A percentile compares a stretch with the other conserved stretches of the same genome.
These are phyloP conservation scores for Polygonum aviculare DNA, from an alignment of 148 eudicot species.

Conservation along the genomic window DNA sequence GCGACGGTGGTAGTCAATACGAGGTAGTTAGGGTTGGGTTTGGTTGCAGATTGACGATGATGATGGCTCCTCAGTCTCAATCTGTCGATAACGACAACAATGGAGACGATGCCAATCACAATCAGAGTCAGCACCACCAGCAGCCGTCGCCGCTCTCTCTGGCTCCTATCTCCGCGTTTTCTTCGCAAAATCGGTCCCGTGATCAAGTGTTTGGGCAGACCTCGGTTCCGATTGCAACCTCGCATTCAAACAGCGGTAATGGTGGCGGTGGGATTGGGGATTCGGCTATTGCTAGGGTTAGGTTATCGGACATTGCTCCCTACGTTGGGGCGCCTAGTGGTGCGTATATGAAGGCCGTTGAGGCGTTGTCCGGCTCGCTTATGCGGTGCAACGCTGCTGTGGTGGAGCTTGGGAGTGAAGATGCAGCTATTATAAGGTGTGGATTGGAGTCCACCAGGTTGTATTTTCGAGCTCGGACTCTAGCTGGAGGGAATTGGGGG, in stretches of 20 bases:
- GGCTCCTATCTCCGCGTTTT: slow-evolving; percentile 16
- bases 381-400: slow-evolving; percentile 62
- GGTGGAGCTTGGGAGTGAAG: slow-evolving; percentile 56
- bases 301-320: slow-evolving; percentile 48
- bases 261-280: slow-evolving; percentile 9
- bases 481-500: slow-evolving; percentile 11
- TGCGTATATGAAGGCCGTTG: slow-evolving; percentile 55
- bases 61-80: slow-evolving; percentile 25
- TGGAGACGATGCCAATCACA: slow-evolving; percentile 10
- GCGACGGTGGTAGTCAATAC: not conserved
- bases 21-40: not conserved
- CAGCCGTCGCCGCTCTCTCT: slow-evolving; percentile 38
- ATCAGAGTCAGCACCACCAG: slow-evolving; percentile 4
- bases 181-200: slow-evolving; percentile 4
- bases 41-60: slow-evolving; percentile 12
- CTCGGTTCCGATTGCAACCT: slow-evolving; percentile 10
- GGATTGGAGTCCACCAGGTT: slow-evolving; percentile 61
- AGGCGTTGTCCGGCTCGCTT: slow-evolving; percentile 52
- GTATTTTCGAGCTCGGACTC: slow-evolving; percentile 47
- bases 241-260: not conserved
- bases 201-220: slow-evolving; percentile 20
- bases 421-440: slow-evolving; percentile 57
- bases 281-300: slow-evolving; percentile 26
- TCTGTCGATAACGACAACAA: slow-evolving; percentile 15
- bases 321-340: slow-evolving; percentile 54